Evolutionary conservation across 2,329 filamentous ascomycete genomes (phyloP), one percentile per base, ranked within the genome.

Genomic region (Metarhizium album): DNA sequence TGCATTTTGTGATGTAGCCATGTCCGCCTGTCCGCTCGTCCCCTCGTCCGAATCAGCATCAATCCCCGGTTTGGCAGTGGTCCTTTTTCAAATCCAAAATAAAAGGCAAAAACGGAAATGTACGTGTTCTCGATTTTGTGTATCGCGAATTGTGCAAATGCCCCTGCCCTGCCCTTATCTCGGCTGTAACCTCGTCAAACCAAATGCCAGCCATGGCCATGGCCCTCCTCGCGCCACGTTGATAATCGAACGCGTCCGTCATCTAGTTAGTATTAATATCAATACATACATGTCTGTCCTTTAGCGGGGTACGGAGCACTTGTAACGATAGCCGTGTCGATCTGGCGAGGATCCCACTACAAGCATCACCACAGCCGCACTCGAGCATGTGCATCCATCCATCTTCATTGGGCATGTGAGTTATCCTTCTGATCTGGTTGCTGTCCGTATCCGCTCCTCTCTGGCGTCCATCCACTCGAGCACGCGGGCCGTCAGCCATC

Each of bases 271-370:
- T n/a, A n/a, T n/a, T n/a, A n/a, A n/a, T n/a, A n/a, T n/a, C n/a
- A n/a, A n/a, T n/a, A n/a, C n/a, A n/a, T n/a, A n/a, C n/a, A n/a
- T n/a, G n/a, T n/a, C n/a, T n/a, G n/a, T n/a, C n/a, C n/a, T n/a
- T n/a, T n/a, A n/a, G n/a, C n/a, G n/a, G n/a, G n/a, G n/a, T n/a
- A n/a, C n/a, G n/a, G n/a, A n/a, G n/a, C n/a, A n/a, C n/a, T n/a
- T n/a, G n/a, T n/a, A n/a, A 31, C 29, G 29, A 5, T 11, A 11
- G 5, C 29, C 29, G 11, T 31, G 29, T 31, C 29, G 29, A 11
- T 35, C 33, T 40, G 16, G 31, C 50, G 51, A 49, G 50, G 57
- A 54, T 58, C 55, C 50, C 42, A 51, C 51, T 67, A 69, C 67
- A 60, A 61, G 57, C 43, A 57, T 31, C 45, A 55, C 65, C 59